Conservation (phyloP, 2,329 filamentous ascomycete genomes). For the Fusarium lyarnte region DNA sequence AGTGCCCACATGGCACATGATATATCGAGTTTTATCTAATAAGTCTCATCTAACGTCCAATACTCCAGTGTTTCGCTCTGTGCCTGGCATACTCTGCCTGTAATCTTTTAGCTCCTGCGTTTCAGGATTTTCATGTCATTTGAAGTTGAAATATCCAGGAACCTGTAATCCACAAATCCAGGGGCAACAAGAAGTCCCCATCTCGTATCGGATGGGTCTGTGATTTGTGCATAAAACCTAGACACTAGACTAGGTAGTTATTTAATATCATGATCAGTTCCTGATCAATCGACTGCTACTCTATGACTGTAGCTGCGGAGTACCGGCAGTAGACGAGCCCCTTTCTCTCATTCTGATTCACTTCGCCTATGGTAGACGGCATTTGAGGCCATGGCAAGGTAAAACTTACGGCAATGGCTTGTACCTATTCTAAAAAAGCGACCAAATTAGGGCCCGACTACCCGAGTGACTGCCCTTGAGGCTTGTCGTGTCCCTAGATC, state of each 20-base stretch:
- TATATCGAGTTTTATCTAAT: not conserved
- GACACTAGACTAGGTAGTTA: not conserved
- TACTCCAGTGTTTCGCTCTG: not conserved
- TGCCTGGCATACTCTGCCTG: not conserved
- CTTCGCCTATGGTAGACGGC: not conserved
- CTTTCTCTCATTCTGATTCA: not conserved
- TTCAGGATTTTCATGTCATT: not conserved
- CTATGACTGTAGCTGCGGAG: not conserved
- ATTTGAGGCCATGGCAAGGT: conserved; percentile 18
- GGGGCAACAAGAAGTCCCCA: conserved; percentile 20
- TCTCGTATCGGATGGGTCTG: conserved; percentile 27
- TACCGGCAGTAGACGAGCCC: not conserved
- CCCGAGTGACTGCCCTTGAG: not conserved
- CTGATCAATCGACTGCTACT: conserved; percentile 2
- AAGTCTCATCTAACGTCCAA: not conserved
- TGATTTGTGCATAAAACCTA: conserved; percentile 29
- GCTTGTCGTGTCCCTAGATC: not conserved
- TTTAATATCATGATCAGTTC: conserved; percentile 8
- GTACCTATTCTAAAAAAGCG: not conserved
- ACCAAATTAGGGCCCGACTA: conserved; percentile 4
- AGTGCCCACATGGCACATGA: conserved; percentile 10
- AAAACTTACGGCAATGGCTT: not conserved
- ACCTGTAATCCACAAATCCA: conserved; percentile 19
- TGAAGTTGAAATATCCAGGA: not conserved
- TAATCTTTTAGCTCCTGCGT: not conserved